A percentile compares a stretch with the other conserved stretches of the same genome.
Evolutionary conservation across 495 filamentous ascomycete species (phyloP).

Genomic region (Trichoderma reesei): DNA sequence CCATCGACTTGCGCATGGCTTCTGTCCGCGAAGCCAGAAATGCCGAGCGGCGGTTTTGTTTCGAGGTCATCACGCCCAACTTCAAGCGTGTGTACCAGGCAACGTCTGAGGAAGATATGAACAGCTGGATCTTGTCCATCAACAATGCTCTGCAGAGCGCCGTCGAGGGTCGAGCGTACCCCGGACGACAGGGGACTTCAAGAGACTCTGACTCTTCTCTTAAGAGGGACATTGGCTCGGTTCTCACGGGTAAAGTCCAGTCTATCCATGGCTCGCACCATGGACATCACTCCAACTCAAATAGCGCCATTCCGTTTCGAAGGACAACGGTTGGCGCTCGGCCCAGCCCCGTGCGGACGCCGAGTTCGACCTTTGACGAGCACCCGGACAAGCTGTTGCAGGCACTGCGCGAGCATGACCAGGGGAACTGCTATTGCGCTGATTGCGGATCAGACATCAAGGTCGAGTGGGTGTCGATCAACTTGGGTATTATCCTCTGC

Average conservation of each 20-base stretch:
- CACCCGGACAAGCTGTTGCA: conserved; percentile 72
- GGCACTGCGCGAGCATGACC: conserved; percentile 77
- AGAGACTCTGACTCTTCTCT: conserved; percentile 39
- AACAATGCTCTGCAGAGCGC: conserved; percentile 96
- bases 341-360: conserved; percentile 60
- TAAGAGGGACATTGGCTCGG: conserved; percentile 76
- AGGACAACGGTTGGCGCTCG: conserved; percentile 81
- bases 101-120: conserved; percentile 96
- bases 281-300: conserved; percentile 33
- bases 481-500: conserved; percentile 89
- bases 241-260: conserved; percentile 86
- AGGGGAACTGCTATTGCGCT: conserved; percentile 89
- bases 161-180: conserved; percentile 66
- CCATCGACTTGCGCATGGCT: conserved; percentile 93
- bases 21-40: conserved; percentile 93
- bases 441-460: conserved; percentile 88
- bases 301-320: conserved; percentile 52
- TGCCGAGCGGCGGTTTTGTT: conserved; percentile 92
- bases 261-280: conserved; percentile 54
- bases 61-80: conserved; percentile 95
- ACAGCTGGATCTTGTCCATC: conserved; percentile 89
- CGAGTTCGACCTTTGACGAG: conserved; percentile 66
- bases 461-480: conserved; percentile 98
- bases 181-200: conserved; percentile 33
- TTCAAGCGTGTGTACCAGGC: conserved; percentile 97